phyloP scores from a whole-genome alignment of 2,329 filamentous ascomycete genomes.

The Hypoxylon sp. region DNA sequence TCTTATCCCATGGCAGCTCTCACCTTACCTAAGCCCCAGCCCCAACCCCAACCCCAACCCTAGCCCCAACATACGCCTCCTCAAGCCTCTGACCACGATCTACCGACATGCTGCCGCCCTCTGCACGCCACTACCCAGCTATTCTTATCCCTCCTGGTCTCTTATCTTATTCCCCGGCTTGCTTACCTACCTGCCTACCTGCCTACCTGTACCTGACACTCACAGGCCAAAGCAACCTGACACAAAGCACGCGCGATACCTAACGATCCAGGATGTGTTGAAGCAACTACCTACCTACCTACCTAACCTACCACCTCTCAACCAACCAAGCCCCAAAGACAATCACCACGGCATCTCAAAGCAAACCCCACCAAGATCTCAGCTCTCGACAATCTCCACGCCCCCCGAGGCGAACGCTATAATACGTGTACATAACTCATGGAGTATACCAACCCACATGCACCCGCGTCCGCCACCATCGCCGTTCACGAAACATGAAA shows the following conservation, averaged over 20 bases:
- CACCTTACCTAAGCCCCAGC: slow-evolving; percentile 1
- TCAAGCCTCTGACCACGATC: not conserved
- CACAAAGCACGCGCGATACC: not conserved
- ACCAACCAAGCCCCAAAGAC: not conserved
- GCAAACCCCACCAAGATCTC: too few relatives aligned
- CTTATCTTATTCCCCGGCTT: not conserved
- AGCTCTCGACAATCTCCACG: not conserved
- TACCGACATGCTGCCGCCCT: not conserved
- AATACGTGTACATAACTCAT: not conserved
- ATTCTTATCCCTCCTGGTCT: not conserved
- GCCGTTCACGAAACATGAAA: not conserved
- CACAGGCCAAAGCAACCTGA: not conserved
- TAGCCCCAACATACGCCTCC: too few relatives aligned
- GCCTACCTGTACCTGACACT: not conserved
- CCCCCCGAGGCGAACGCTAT: not conserved
- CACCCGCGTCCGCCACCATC: too few relatives aligned
- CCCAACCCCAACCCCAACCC: not conserved
- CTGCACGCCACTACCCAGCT: not conserved
- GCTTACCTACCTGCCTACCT: not conserved
- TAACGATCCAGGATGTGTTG: too few relatives aligned
- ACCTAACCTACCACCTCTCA: not conserved
- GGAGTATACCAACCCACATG: not conserved
- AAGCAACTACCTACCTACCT: slow-evolving; percentile 6
- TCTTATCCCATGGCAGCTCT: not conserved
- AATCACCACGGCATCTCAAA: too few relatives aligned